Conservation (phyloP, 495 filamentous ascomycete species). For the Xylaria intraflava region DNA sequence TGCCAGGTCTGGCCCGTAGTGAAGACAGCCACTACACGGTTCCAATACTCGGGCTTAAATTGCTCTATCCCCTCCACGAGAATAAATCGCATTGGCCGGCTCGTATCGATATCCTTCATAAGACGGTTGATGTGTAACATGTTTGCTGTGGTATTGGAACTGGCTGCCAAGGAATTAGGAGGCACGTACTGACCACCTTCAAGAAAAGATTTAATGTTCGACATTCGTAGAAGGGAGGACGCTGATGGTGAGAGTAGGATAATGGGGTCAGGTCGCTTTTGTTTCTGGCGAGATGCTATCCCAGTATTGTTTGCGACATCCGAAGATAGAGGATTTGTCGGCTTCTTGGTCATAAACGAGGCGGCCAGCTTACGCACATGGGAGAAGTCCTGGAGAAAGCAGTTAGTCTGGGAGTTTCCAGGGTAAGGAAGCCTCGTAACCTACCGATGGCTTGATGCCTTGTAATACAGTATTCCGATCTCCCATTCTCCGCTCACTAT, state of each 20-base stretch:
- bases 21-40: constrained; percentile 91
- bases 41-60: constrained; percentile 98
- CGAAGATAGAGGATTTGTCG: constrained; percentile 28
- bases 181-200: constrained; percentile 75
- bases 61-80: constrained; percentile 86
- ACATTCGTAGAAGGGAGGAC: constrained; percentile 92
- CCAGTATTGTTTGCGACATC: constrained; percentile 29
- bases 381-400: constrained; percentile 71
- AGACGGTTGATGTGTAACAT: constrained; percentile 79
- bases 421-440: constrained; percentile 20
- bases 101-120: constrained; percentile 65
- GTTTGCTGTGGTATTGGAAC: constrained; percentile 52
- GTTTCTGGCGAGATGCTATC: constrained; percentile 44
- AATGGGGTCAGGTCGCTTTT: constrained; percentile 78
- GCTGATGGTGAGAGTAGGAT: constrained; percentile 98
- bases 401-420: constrained; percentile 14
- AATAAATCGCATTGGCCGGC: constrained; percentile 80
- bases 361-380: constrained; percentile 82
- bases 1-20: constrained; percentile 98
- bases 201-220: constrained; percentile 95
- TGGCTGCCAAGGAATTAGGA: constrained; percentile 56
- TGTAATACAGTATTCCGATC: constrained; percentile 84
- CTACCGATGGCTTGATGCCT: constrained; percentile 84
- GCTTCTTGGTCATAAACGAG: constrained; percentile 65
- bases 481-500: constrained; percentile 80